Conservation (phyloP, 164 flowering plant species). For the Nelumbo lutea region DNA sequence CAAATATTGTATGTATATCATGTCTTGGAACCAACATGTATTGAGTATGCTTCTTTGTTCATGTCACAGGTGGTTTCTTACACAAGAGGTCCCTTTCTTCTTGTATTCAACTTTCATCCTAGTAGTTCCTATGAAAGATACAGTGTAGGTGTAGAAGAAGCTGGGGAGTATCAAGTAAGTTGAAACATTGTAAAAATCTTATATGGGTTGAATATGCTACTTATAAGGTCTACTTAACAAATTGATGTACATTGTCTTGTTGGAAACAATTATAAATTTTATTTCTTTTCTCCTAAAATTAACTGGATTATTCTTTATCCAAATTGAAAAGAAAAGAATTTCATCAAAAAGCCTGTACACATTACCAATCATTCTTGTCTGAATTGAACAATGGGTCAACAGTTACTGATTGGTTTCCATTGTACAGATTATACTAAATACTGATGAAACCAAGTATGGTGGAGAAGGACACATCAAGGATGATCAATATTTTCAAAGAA, state of each 20-base stretch:
- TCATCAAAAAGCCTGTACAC: background rate
- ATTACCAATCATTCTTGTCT: background rate
- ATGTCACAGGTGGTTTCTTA: constrained; percentile 70
- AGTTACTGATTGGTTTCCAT: background rate
- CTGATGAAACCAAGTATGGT: constrained; percentile 75
- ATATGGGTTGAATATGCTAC: too few relatives aligned
- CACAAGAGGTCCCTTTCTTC: constrained; percentile 72
- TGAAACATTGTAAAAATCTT: too few relatives aligned
- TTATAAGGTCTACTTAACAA: too few relatives aligned
- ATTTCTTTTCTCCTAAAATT: background rate
- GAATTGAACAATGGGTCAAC: background rate
- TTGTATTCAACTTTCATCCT: constrained; percentile 89
- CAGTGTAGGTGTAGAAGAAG: constrained; percentile 85
- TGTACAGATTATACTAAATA: constrained; percentile 60
- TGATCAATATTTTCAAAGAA: constrained; percentile 47
- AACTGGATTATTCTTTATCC: background rate
- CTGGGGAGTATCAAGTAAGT: constrained; percentile 92
- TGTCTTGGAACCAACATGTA: background rate
- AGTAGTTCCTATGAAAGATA: constrained; percentile 57
- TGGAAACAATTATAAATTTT: background rate
- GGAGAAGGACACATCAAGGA: constrained; percentile 58
- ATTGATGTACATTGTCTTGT: too few relatives aligned
- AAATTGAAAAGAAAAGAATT: background rate
- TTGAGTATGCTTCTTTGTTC: constrained; percentile 4
- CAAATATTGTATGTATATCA: too few relatives aligned